Evolutionary conservation across 1,139 yeast genomes (phyloP), one percentile per base, ranked within the genome.

Genomic region (Debaryomyces sp.): DNA sequence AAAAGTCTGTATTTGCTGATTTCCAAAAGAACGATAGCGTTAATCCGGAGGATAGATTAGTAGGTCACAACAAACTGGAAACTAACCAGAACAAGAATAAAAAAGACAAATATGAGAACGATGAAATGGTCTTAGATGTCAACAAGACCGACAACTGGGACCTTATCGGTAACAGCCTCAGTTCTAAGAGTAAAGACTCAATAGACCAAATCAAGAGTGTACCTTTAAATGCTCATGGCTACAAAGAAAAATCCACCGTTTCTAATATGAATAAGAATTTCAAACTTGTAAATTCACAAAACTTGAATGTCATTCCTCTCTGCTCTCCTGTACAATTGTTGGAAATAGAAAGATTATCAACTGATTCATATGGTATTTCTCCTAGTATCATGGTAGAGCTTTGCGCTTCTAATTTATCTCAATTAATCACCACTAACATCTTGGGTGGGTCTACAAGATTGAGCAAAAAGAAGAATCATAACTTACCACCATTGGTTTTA

Each of bases 291-390:
- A 59, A 63, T 41, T 42, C 63, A n/a, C 58, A 55, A 26, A 66
- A 64, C 39, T 61, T 62, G 24, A 50, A 53, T 3, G 38, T 56
- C 2, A 68, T 84, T 4, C 88, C 94, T 2, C 72, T 85, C 48
- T 87, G 92, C 13, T 82, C 94, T 1, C 94, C 96, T 0, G 82
- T 89, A 6, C 96, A 91, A 65, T 68, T 90, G 52, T 72, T 87
- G n/a, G 96, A 89, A 55, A 81, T 90, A 49, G 95, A 89, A 63
- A 75, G 88, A 42, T 64, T 84, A 17, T 67, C 87, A 15, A 64
- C 70, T 5, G 85, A 83, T 24, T 65, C 73, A 8, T 86, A 75
- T 64, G 84, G 82, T 1, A 65, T 85, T 17, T 58, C 81, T 1
- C 73, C 79, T 12, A 64, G 64, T 9, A 66, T 81, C 9, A 66